Evolutionary conservation across 768 basidiomycete species (phyloP).

Genomic region (Tephrocybe sp.): DNA sequence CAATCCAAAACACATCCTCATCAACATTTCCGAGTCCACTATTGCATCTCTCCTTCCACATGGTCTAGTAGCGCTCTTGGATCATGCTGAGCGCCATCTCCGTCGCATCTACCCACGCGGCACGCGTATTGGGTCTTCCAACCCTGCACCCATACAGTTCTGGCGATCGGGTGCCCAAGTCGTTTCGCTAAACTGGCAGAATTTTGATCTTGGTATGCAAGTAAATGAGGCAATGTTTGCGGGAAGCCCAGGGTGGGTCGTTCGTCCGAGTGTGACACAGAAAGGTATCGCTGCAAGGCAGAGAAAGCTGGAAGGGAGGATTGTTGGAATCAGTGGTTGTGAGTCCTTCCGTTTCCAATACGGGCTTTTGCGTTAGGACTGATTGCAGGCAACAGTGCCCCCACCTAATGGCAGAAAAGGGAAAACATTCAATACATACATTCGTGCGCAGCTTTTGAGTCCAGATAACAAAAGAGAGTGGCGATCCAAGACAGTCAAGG

Average conservation of each 20-base stretch:
- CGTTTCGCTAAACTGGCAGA: conserved; percentile 62
- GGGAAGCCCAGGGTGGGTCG: conserved; percentile 54
- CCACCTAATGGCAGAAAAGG: conserved; percentile 38
- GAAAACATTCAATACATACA: conserved; percentile 42
- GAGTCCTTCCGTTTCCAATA: conserved; percentile 22
- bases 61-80: conserved; percentile 35
- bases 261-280: conserved; percentile 39
- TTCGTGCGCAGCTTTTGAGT: conserved; percentile 47
- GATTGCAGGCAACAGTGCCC: too few relatives aligned
- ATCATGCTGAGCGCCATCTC: conserved; percentile 42
- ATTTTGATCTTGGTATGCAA: conserved; percentile 56
- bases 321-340: conserved; percentile 48
- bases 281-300: conserved; percentile 9
- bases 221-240: conserved; percentile 65
- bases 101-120: conserved; percentile 61
- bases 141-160: conserved; percentile 49
- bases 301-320: conserved; percentile 25
- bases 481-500: conserved; percentile 41
- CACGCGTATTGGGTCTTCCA: conserved; percentile 54
- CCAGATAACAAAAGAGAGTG: conserved; percentile 38
- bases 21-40: conserved; percentile 61
- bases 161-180: conserved; percentile 62
- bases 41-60: conserved; percentile 40
- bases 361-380: too few relatives aligned
- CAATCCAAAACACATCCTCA: conserved; percentile 48